Evolutionary conservation across 345 rosid genomes (phyloP).

Genomic region (Populus simonii): DNA sequence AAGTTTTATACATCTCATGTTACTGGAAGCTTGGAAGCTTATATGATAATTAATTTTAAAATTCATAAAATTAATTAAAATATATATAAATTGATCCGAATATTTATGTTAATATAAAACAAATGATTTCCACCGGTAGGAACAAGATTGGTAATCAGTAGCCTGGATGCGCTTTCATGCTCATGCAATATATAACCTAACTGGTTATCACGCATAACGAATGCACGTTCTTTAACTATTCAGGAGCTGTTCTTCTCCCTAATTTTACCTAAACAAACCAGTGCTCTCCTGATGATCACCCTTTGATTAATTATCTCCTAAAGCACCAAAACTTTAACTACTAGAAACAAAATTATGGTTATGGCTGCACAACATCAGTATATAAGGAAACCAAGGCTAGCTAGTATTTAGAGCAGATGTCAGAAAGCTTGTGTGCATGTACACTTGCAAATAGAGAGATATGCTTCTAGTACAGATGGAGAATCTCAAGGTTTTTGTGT

Average conservation of each 20-base stretch:
- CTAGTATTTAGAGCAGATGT: background rate
- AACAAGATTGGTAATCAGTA: background rate
- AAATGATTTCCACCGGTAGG: background rate
- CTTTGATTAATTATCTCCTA: background rate
- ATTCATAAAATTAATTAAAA: too few relatives aligned
- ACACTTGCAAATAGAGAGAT: background rate
- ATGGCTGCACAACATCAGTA: background rate
- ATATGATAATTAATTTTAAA: too few relatives aligned
- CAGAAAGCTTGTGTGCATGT: background rate
- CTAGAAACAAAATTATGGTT: background rate
- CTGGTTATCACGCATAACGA: slow-evolving; percentile 3
- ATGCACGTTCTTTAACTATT: slow-evolving; percentile 2
- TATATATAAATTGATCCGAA: too few relatives aligned
- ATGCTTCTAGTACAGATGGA: background rate
- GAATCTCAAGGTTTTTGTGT: background rate
- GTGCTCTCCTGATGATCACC: background rate
- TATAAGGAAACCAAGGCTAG: background rate
- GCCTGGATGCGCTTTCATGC: background rate
- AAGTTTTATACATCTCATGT: too few relatives aligned
- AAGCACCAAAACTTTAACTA: slow-evolving; percentile 16
- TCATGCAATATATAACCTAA: background rate
- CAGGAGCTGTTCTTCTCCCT: background rate
- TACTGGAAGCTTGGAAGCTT: fast-evolving
- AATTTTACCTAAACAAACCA: too few relatives aligned
- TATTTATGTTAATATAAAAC: too few relatives aligned